Base-by-base conservation (phyloP, 305 asterid species). In the Fraxinus albicans region DNA sequence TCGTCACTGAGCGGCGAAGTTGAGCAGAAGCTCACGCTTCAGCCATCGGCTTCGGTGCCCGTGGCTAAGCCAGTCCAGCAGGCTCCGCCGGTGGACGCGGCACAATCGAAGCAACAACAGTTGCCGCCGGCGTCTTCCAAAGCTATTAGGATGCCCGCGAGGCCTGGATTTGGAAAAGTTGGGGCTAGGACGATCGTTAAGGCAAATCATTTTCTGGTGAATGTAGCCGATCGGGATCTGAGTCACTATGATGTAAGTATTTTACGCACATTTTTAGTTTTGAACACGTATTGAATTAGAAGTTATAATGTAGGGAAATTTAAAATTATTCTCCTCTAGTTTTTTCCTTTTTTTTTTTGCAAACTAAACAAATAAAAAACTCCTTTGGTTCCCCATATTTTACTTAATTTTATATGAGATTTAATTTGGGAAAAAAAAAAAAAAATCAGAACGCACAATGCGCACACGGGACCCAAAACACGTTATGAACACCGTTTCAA, bases 161-260 rank as follows among this genome's bases (percentile, higher is more conserved):
- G 97, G 81, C 98, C 98, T 0, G 92, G 89, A 0, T 77, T 2
- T 2, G 98, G 98, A 0, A 79, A 5, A 34, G 36, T 83, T 0
- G 98, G 98, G 0, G 19, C 17, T 17, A 91, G 80, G 33, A 72
- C 87, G 5, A 0, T 77, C 0, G 87, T 94, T 0, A 91, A 72
- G 73, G 98, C 97, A 0, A 94, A 94, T 15, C 98, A 94, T 31
- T 94, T 94, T 36, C 80, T 90, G 0, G 96, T 92, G 8, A 27
- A 85, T 0, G 90, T 90, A 1, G 86, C 90, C 1, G 89, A 89
- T 5, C 73, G 87, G 23, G 97, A 94, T 77, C 84, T 90, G 8
- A 76, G 82, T 27, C 98, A 95, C 47, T 92, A 95, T 8, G 98
- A 95, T 42, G 98, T 95, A 81, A 89, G 97, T 78, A n/a, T 6